Evolutionary conservation across 2,329 filamentous ascomycete genomes (phyloP).

Genomic region (Penicillium occitanis): DNA sequence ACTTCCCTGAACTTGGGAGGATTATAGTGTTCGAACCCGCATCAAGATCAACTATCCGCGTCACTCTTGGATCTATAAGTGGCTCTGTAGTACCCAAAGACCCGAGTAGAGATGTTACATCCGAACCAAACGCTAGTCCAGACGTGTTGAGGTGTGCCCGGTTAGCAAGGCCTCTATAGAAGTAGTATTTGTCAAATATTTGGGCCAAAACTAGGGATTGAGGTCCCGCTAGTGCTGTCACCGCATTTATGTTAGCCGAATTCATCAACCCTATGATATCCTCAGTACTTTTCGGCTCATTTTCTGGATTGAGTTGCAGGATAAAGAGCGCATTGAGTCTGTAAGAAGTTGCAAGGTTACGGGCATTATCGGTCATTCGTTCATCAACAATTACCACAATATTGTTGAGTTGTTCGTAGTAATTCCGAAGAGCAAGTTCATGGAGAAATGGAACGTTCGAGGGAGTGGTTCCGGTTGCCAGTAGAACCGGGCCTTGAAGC

Average conservation of each 20-base stretch:
- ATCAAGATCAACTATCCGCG: not conserved
- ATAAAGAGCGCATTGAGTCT: constrained; percentile 34
- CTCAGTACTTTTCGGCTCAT: constrained; percentile 3
- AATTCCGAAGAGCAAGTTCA: constrained; percentile 2
- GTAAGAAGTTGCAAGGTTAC: constrained; percentile 29
- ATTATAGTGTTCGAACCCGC: not conserved
- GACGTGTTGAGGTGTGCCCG: constrained; percentile 13
- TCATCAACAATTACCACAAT: constrained; percentile 32
- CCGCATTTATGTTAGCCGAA: constrained; percentile 20
- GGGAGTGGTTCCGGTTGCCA: constrained; percentile 13
- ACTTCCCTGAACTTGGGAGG: not conserved
- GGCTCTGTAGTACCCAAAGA: not conserved
- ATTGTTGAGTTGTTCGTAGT: constrained; percentile 5
- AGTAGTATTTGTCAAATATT: constrained; percentile 17
- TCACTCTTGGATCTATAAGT: not conserved
- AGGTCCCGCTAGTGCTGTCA: constrained; percentile 19
- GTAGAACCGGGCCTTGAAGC: constrained; percentile 16
- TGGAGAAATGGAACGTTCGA: constrained; percentile 16
- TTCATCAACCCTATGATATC: constrained; percentile 12
- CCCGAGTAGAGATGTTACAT: constrained; percentile 15
- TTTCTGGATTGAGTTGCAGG: constrained; percentile 18
- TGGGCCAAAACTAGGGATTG: constrained; percentile 14
- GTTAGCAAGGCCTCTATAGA: constrained; percentile 18
- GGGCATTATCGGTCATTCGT: constrained; percentile 34
- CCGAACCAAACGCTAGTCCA: constrained; percentile 12